Base-by-base conservation (phyloP, 306 rosid species). In the Lablab purpureus region DNA sequence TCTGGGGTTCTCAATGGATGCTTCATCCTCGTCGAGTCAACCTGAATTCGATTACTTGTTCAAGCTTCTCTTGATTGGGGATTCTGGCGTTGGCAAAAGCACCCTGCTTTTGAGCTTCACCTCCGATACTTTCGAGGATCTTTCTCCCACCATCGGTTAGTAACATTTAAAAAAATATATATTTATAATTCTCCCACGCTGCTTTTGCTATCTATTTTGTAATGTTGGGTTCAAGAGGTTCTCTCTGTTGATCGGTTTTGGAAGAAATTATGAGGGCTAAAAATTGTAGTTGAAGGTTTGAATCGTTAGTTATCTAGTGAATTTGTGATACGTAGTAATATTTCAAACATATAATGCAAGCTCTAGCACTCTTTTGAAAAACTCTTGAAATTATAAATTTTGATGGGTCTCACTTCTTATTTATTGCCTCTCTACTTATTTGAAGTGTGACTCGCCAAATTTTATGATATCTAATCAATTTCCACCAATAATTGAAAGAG, bases 31-130 rank as follows among this genome's bases (percentile, higher is more conserved):
- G 19, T 86, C 84, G 23, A 79, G 30, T 76, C 92, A 55, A 32
- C 71, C 88, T 15, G 97, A 92, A 73, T 94, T 90, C 67, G 97
- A 94, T 63, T 91, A 88, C 83, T 79, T 91, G 80, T 94, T 94
- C 83, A 94, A 94, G 89, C 82, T 92, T 75, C 79, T 94, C 50
- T 22, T 94, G 71, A 91, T 92, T 56, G 97, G 97, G 51, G 97
- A 92, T 72, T 90, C 97, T 0, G 98, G 93, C 12, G 97, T 92
- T 65, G 98, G 97, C 27, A 94, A 94, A 80, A 94, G 98, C 87
- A 84, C 91, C 9, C 85, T 92, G 3, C 87, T 94, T 51, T 86
- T 92, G 84, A 76, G 91, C 32, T 90, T 90, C 85, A 94, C 92
- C 5, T 89, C 94, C 65, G 75, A 84, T 62, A 80, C 84, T 15